Base-by-base conservation (phyloP, 106 monocot species). In the Dioscorea alata region DNA sequence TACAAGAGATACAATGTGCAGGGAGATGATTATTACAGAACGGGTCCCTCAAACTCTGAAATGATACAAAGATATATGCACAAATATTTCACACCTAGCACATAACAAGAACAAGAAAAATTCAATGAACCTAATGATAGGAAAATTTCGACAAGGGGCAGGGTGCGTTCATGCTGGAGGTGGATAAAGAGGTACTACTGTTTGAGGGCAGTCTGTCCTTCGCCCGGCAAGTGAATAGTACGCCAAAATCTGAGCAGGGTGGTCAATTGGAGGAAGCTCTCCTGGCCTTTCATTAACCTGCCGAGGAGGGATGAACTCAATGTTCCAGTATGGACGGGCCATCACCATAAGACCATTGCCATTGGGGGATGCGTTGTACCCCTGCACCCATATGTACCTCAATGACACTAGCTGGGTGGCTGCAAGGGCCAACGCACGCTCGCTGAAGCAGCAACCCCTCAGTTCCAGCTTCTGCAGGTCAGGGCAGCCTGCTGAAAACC, bases 211-310 rank as follows among this genome's bases (percentile, higher is more conserved):
- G 63, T 91, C 91, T 1, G 34, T 80, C 57, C 95, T 79, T 49
- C 68, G 59, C 56, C 95, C 95, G 12, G 91, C 91, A 59, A 95
- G 85, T n/a, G 95, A 95, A 82, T 91, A 88, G 74, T 95, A 95
- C 0, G 91, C 90, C 19, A 96, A 75, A n/a, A 92, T 67, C 76
- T 89, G 96, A 25, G 91, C 86, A 10, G 91, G 91, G 66, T 72
- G 79, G 16, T 81, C 77, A 2, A 60, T 10, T 6, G 42, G 42
- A 42, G 42, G 42, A 42, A 42, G 10, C 42, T 42, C 42, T 8
- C 10, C 20, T 19, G 0, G 4, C 12, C 17, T 18, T 25, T 59
- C 78, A 61, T 68, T 68, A 59, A 12, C 58, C 24, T 71, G 67
- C 17, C 70, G 34, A 52, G 92, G 77, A 32, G 92, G 82, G 57